Conservation (phyloP, 306 rosid species). For the Castanopsis chinensis region DNA sequence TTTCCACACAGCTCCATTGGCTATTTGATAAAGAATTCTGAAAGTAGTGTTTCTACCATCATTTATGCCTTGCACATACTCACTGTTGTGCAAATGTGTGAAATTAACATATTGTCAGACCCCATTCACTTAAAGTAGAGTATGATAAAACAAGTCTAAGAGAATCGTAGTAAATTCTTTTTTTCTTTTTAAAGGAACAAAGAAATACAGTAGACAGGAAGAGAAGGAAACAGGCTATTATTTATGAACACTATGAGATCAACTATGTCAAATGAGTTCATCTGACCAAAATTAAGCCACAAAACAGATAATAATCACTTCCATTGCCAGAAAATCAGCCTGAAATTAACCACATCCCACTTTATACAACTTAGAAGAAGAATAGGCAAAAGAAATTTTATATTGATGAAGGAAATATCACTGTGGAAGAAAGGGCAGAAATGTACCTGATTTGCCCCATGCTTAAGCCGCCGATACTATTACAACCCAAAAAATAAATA, state of each 20-base stretch:
- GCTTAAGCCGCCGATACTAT: constrained; percentile 98
- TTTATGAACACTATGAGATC: not conserved
- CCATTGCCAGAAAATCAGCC: not conserved
- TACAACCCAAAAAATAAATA: constrained; percentile 28
- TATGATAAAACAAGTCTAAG: not conserved
- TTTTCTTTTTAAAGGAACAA: not conserved
- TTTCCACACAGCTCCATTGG: not conserved
- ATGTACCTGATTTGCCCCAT: constrained; percentile 86
- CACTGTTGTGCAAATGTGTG: not conserved
- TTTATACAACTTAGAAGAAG: constrained; percentile 3
- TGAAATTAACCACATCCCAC: not conserved
- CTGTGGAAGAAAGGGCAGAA: not conserved
- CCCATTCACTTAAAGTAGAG: not conserved
- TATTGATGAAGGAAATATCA: not conserved
- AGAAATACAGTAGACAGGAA: not conserved
- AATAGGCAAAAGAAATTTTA: not conserved
- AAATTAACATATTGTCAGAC: not conserved
- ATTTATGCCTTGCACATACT: not conserved
- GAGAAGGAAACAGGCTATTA: not conserved
- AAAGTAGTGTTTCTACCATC: not conserved
- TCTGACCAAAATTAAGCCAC: not conserved
- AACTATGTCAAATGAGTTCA: not conserved
- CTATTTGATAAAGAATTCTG: not conserved
- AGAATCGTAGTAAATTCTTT: not conserved
- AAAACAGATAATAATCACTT: constrained; percentile 3